phyloP scores from a whole-genome alignment of 352 stramenopile species.

The Phytophthora europaea region DNA sequence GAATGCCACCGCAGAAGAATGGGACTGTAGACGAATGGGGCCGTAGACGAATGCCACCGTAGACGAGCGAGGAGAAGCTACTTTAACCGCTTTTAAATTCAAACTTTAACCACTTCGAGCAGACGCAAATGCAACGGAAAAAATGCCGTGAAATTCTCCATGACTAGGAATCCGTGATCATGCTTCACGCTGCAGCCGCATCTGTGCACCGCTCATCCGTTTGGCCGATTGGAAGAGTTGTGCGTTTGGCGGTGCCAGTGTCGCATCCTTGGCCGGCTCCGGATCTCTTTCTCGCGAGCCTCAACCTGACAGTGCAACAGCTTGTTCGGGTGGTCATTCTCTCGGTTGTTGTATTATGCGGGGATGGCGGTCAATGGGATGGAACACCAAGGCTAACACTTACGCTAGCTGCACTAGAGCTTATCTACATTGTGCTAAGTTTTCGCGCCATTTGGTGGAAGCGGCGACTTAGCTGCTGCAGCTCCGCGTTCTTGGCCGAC shows the following conservation, averaged over 20 bases:
- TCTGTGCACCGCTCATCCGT: conserved; percentile 32
- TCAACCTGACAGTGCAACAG: conserved; percentile 1
- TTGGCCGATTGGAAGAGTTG: conserved; percentile 37
- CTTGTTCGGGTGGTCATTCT: neutral
- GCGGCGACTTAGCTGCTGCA: conserved; percentile 18
- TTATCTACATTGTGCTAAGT: conserved; percentile 15
- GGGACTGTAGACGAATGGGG: neutral
- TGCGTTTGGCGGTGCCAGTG: conserved; percentile 24
- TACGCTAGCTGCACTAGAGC: neutral
- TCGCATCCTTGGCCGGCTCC: conserved; percentile 11
- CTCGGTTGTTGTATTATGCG: conserved; percentile 3
- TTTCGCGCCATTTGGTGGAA: conserved; percentile 16
- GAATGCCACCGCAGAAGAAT: conserved; percentile 19
- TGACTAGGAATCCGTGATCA: neutral
- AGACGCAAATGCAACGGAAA: neutral
- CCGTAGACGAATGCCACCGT: conserved; percentile 20
- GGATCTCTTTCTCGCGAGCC: conserved; percentile 22
- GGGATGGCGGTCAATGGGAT: conserved; percentile 6
- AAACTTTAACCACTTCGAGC: neutral
- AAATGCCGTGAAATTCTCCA: neutral
- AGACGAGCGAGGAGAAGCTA: conserved; percentile 9
- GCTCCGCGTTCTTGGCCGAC: conserved; percentile 7
- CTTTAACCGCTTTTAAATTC: neutral
- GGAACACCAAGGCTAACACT: neutral
- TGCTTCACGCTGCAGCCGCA: conserved; percentile 12